Conservation (phyloP, 1,284 basidiomycete species). For the Neonothopanus nambi region DNA sequence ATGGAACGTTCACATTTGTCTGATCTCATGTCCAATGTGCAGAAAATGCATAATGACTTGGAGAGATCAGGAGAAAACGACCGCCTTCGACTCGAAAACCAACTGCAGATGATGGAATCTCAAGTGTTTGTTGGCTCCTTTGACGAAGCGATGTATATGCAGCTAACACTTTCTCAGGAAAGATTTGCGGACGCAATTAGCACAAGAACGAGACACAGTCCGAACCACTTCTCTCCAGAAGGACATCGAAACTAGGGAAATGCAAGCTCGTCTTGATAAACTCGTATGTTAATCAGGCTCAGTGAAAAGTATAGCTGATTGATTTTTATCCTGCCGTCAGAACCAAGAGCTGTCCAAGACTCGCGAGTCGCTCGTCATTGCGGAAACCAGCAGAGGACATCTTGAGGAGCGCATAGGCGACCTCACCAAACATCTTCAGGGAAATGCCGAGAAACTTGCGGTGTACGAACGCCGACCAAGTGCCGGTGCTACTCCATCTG, state of each 20-base stretch:
- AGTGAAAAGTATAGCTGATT: not conserved
- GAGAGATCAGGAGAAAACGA: slow-evolving; percentile 84
- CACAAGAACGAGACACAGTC: slow-evolving; percentile 77
- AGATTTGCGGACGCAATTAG: slow-evolving; percentile 75
- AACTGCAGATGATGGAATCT: slow-evolving; percentile 80
- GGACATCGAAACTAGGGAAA: slow-evolving; percentile 79
- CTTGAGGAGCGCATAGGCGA: slow-evolving; percentile 78
- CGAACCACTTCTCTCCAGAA: slow-evolving; percentile 74
- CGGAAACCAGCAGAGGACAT: slow-evolving; percentile 81
- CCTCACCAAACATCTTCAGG: slow-evolving; percentile 68
- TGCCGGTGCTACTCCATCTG: slow-evolving; percentile 28
- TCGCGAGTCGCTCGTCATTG: slow-evolving; percentile 71
- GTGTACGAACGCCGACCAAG: slow-evolving; percentile 79
- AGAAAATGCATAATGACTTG: slow-evolving; percentile 86
- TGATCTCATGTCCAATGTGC: slow-evolving; percentile 85
- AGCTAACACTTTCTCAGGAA: slow-evolving; percentile 44
- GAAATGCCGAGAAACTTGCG: slow-evolving; percentile 80
- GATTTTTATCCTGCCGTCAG: slow-evolving; percentile 34
- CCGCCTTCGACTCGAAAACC: slow-evolving; percentile 75
- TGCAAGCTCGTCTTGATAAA: slow-evolving; percentile 75
- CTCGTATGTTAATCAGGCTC: slow-evolving; percentile 46
- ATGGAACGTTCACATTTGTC: slow-evolving; percentile 83
- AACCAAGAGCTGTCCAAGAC: slow-evolving; percentile 66
- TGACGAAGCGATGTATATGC: not conserved
- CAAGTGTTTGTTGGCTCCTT: slow-evolving; percentile 37